These are phyloP conservation scores for Colletotrichum siamense DNA, from an alignment of 2,329 filamentous ascomycete species.

Conservation along the genomic window DNA sequence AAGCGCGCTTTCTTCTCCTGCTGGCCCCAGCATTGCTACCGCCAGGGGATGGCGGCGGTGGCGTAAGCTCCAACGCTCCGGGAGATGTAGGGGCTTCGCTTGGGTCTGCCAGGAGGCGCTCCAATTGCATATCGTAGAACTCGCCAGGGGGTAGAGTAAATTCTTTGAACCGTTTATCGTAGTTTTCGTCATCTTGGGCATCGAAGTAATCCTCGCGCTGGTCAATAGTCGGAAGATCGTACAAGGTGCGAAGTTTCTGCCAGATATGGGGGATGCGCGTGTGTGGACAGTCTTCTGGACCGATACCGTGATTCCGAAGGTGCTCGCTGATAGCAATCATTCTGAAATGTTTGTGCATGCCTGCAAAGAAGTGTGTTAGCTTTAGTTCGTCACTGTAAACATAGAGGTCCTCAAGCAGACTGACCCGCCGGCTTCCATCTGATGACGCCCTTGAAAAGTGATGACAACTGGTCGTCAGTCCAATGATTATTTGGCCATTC, in stretches of 20 bases:
- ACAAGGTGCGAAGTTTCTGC: constrained; percentile 82
- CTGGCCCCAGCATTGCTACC: constrained; percentile 9
- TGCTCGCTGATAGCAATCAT: constrained; percentile 87
- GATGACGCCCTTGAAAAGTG: constrained; percentile 90
- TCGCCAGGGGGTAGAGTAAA: constrained; percentile 64
- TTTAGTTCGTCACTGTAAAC: neutral
- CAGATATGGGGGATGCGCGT: constrained; percentile 92
- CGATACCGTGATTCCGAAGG: constrained; percentile 79
- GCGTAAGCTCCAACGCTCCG: constrained; percentile 44
- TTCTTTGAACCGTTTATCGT: constrained; percentile 67
- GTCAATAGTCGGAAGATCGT: constrained; percentile 86
- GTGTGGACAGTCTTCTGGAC: constrained; percentile 73
- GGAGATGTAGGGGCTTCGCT: constrained; percentile 56
- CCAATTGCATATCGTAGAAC: constrained; percentile 53
- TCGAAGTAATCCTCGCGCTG: constrained; percentile 74
- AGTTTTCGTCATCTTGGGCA: constrained; percentile 61
- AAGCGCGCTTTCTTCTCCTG: constrained; percentile 51
- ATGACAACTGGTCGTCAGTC: constrained; percentile 95
- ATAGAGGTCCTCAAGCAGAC: neutral
- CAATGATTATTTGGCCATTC: constrained; percentile 71
- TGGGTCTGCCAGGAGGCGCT: constrained; percentile 47
- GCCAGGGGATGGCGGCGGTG: constrained; percentile 20
- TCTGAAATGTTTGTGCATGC: constrained; percentile 93
- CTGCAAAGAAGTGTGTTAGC: constrained; percentile 46
- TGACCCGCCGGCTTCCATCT: constrained; percentile 94